Percentiles rank a stretch among this genome's conserved stretches.
These are phyloP conservation scores for Zelopaecilomyces penicillatus DNA, from an alignment of 2,329 filamentous ascomycete species.

Conservation along the genomic window DNA sequence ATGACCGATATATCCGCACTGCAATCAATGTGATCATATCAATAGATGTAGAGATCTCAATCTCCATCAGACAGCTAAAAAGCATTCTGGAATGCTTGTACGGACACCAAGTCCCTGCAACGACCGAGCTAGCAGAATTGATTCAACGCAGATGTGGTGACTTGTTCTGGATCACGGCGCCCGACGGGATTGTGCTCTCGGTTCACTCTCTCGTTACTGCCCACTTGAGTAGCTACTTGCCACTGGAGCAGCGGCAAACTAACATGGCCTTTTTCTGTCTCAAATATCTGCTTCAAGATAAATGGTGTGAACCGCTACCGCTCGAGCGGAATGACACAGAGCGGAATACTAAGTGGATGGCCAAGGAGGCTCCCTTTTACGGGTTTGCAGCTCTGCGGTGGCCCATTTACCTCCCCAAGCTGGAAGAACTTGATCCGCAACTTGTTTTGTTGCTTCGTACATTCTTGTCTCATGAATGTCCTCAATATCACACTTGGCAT, in stretches of 20 bases:
- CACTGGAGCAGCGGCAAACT: slow-evolving; percentile 8
- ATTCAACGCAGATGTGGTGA: slow-evolving; percentile 3
- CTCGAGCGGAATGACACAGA: slow-evolving; percentile 1
- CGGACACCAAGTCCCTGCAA: slow-evolving; percentile 1
- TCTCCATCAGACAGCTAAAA: slow-evolving; percentile 4
- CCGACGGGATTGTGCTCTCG: slow-evolving; percentile 1
- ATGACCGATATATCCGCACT: slow-evolving; percentile 4
- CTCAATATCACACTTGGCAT: slow-evolving; percentile 11
- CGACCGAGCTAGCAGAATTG: slow-evolving; percentile 1
- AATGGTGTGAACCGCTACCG: slow-evolving; percentile 3
- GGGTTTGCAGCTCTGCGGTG: slow-evolving; percentile 11
- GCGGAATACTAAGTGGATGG: neutral
- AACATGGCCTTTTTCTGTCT: slow-evolving; percentile 14
- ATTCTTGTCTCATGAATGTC: slow-evolving; percentile 9
- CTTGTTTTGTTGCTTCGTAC: slow-evolving; percentile 7
- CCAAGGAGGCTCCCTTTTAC: slow-evolving; percentile 10
- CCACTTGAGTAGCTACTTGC: slow-evolving; percentile 7
- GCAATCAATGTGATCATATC: slow-evolving; percentile 7
- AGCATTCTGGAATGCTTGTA: slow-evolving; percentile 5
- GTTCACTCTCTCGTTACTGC: slow-evolving; percentile 5
- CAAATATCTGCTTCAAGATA: slow-evolving; percentile 11
- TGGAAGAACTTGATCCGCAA: slow-evolving; percentile 5
- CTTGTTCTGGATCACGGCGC: slow-evolving; percentile 6
- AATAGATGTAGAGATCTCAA: neutral
- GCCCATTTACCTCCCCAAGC: slow-evolving; percentile 7